Percentiles rank a stretch among this genome's conserved stretches.
Evolutionary conservation across 1,284 basidiomycete species (phyloP).

Genomic region (Rhodofomes roseus): DNA sequence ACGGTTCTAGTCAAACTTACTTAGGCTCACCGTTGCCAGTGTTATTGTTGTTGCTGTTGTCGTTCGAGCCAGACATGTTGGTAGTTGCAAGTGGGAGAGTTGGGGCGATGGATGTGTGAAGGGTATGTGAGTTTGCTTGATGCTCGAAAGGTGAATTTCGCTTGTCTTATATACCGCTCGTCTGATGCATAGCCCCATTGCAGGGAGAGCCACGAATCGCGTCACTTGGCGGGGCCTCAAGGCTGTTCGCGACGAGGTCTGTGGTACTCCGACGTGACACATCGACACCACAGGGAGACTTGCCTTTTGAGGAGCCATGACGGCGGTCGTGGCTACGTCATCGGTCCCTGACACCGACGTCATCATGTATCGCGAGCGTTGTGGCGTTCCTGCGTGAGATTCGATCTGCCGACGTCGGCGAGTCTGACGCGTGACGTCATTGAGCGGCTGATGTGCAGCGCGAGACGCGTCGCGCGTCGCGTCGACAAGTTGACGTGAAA

Average conservation of each 20-base stretch:
- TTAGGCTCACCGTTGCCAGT: conserved; percentile 20
- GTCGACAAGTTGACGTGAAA: not conserved
- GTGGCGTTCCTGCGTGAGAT: not conserved
- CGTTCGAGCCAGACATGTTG: conserved; percentile 1
- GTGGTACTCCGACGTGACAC: not conserved
- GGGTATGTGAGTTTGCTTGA: not conserved
- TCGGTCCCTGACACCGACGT: not conserved
- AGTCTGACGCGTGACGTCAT: conserved; percentile 3
- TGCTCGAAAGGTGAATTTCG: not conserved
- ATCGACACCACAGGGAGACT: not conserved
- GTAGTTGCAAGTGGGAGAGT: not conserved
- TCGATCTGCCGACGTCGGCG: not conserved
- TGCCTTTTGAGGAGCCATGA: not conserved
- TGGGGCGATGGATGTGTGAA: not conserved
- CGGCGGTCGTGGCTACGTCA: not conserved
- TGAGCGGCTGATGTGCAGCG: not conserved
- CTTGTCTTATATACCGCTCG: not conserved
- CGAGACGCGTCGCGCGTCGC: not conserved
- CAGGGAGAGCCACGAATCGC: not conserved
- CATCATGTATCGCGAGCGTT: not conserved
- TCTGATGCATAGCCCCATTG: not conserved
- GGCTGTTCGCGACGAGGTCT: not conserved
- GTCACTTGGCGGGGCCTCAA: not conserved
- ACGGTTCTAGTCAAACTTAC: conserved; percentile 5
- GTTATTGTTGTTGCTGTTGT: not conserved